phyloP scores from a whole-genome alignment of 352 stramenopile genomes.

The Pythium pyrilobum region DNA sequence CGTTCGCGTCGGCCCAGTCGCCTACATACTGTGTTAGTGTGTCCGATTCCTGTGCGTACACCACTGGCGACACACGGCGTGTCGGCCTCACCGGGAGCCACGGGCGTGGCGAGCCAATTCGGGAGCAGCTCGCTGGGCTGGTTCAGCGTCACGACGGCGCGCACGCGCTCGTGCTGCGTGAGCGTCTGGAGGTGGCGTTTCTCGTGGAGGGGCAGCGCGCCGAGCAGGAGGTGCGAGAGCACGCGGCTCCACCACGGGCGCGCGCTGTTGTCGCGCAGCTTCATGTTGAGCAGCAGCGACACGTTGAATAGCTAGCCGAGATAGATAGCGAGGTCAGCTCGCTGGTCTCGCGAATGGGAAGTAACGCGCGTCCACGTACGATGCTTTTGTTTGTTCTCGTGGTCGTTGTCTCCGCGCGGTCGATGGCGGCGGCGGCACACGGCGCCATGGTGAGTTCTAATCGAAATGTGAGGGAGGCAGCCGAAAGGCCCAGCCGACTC shows the following conservation, averaged over 20 bases:
- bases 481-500: too few relatives aligned
- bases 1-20: conserved; percentile 42
- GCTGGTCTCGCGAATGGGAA: too few relatives aligned
- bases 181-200: conserved; percentile 53
- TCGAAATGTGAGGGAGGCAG: too few relatives aligned
- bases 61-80: too few relatives aligned
- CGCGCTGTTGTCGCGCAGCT: conserved; percentile 30
- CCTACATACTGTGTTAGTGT: conserved; percentile 13
- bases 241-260: conserved; percentile 76
- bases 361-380: too few relatives aligned
- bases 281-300: conserved; percentile 76
- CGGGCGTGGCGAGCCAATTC: conserved; percentile 53
- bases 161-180: conserved; percentile 45
- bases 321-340: background rate
- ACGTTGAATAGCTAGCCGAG: conserved; percentile 56
- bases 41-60: too few relatives aligned
- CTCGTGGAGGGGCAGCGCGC: conserved; percentile 57
- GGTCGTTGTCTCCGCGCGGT: too few relatives aligned
- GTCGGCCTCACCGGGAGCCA: conserved; percentile 46
- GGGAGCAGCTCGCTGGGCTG: conserved; percentile 56
- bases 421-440: too few relatives aligned
- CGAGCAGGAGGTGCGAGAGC: conserved; percentile 55
- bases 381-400: too few relatives aligned
- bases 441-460: too few relatives aligned
- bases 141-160: conserved; percentile 78